These are phyloP conservation scores for Cladophialophora psammophila DNA, from an alignment of 2,329 filamentous ascomycete species.

Conservation along the genomic window DNA sequence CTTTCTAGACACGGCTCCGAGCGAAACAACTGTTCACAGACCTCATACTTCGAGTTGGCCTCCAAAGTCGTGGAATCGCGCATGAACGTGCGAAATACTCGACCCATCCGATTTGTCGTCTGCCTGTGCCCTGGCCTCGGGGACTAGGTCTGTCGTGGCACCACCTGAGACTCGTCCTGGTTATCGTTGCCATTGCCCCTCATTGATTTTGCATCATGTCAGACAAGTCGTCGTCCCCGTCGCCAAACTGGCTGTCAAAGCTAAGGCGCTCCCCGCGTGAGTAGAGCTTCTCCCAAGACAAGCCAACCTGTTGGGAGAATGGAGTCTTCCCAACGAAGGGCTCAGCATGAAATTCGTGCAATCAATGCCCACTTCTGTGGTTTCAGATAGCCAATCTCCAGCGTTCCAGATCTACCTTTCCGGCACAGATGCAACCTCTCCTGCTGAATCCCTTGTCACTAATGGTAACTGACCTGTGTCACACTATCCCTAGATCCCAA, in stretches of 20 bases:
- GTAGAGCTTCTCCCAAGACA: background rate
- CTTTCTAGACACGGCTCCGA: background rate
- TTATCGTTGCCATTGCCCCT: constrained; percentile 9
- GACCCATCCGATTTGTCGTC: background rate
- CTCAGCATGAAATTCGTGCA: background rate
- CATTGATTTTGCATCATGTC: constrained; percentile 22
- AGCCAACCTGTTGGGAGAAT: background rate
- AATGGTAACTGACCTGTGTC: background rate
- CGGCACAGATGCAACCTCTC: background rate
- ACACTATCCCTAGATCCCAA: background rate
- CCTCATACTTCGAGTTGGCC: background rate
- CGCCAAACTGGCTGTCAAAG: constrained; percentile 29
- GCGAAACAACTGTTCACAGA: background rate
- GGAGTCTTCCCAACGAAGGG: background rate
- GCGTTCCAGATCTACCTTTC: background rate
- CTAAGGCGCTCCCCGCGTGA: constrained; percentile 15
- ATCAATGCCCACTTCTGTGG: background rate
- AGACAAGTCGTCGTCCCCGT: constrained; percentile 28
- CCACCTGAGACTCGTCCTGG: background rate
- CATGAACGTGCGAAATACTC: background rate
- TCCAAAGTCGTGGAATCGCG: constrained; percentile 20
- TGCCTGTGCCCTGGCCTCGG: background rate
- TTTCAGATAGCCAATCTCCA: background rate
- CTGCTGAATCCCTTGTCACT: background rate
- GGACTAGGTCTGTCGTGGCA: background rate